Percentiles rank a stretch among this genome's conserved stretches.
These are phyloP conservation scores for Candida arabinofermentans DNA, from an alignment of 805 yeast species.

Conservation along the genomic window DNA sequence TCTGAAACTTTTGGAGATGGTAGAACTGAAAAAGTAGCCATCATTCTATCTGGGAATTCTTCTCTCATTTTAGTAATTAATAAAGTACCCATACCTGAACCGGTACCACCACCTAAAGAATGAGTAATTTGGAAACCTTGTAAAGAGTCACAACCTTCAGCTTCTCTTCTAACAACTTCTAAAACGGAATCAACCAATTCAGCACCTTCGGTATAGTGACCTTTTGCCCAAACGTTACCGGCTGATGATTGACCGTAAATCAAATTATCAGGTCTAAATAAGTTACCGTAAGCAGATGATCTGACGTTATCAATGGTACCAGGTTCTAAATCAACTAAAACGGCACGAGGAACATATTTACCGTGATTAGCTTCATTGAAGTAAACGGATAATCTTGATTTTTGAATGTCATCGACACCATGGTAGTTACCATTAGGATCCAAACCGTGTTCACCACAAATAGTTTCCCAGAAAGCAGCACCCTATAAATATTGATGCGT, in stretches of 20 bases:
- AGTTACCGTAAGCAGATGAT: slow-evolving; percentile 73
- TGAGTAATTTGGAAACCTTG: slow-evolving; percentile 93
- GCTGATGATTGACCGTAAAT: slow-evolving; percentile 90
- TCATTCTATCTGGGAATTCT: slow-evolving; percentile 93
- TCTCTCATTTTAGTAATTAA: slow-evolving; percentile 82
- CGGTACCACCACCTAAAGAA: slow-evolving; percentile 89
- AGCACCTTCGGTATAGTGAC: slow-evolving; percentile 95
- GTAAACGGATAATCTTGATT: slow-evolving; percentile 63
- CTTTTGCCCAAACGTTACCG: slow-evolving; percentile 96
- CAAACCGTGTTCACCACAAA: slow-evolving; percentile 83
- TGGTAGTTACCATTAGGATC: slow-evolving; percentile 72
- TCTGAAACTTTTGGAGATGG: slow-evolving; percentile 91
- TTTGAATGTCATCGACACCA: slow-evolving; percentile 52
- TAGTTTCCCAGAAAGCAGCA: slow-evolving; percentile 92
- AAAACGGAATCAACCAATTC: slow-evolving; percentile 86
- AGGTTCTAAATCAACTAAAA: slow-evolving; percentile 89
- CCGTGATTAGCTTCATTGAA: slow-evolving; percentile 84
- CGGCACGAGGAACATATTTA: slow-evolving; percentile 91
- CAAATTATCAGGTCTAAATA: slow-evolving; percentile 89
- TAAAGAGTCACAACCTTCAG: slow-evolving; percentile 86
- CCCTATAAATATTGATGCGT: slow-evolving; percentile 41
- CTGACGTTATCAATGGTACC: slow-evolving; percentile 87
- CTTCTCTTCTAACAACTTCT: slow-evolving; percentile 90
- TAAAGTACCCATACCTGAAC: slow-evolving; percentile 94
- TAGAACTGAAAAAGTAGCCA: slow-evolving; percentile 90